Evolutionary conservation across 1,284 basidiomycete genomes (phyloP), one percentile per base, ranked within the genome.

Genomic region (Phellopilus nigrolimitatus): DNA sequence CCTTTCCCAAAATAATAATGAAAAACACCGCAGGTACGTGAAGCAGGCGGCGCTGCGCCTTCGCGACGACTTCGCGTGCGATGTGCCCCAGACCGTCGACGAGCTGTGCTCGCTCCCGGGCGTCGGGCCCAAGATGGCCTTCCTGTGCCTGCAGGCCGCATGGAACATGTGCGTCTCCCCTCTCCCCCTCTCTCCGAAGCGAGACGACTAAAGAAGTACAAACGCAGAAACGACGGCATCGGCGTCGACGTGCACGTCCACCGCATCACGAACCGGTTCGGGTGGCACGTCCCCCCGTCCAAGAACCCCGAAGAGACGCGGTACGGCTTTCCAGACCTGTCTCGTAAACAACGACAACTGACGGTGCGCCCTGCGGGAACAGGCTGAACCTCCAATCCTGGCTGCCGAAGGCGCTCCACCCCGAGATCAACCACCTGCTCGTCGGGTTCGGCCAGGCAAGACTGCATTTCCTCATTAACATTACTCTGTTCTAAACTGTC

Each of bases 211-310:
- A 38, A n/a, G n/a, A n/a, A n/a, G n/a, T 27, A 17, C 19, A 15
- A 28, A 36, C 9, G 51, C 59, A 91, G 91, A 41, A 95, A 97
- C 60, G 75, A 80, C n/a, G 95, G 95, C 0, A 97, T 99, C 33
- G 95, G 95, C 0, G 95, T 98, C 0, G 95, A 98, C 61, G 88
- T 92, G 0, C 94, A 99, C 62, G 95, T 99, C 1, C 94, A 98
- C 60, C 75, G 95, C 0, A 95, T 98, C 51, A 92, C 93, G 10
- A 95, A 97, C 61, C 76, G 94, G 15, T 69, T 98, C 0, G 84
- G 88, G 19, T 98, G 95, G 95, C 92, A 97, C 66, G 79, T 80
- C 49, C 81, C 78, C 2, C 80, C 81, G 3, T 95, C 93, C 0
- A 91, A 85, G 60, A 88, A 75, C 1, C 89, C 95, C 0, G 95